Base-by-base conservation (phyloP, 257 asterid genomes). In the Lantana camara region DNA sequence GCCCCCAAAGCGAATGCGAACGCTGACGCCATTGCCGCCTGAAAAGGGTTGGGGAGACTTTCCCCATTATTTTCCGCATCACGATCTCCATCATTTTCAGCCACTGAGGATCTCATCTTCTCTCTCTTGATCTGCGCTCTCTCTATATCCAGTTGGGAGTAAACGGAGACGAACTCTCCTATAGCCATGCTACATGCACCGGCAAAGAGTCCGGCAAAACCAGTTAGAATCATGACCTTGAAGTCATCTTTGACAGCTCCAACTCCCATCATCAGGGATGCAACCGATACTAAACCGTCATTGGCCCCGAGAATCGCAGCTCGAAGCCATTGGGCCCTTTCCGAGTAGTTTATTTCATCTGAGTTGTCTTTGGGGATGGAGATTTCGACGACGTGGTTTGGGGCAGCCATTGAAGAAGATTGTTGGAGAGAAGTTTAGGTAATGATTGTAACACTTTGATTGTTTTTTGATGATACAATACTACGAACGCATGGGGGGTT, bases 151-250 rank as follows among this genome's bases (percentile, higher is more conserved):
- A 67, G 58, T 69, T 87, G 97, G 6, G 96, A 61, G 68, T 82
- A 82, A 0, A 85, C 95, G 0, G 90, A 90, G 8, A 90, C 89
- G 19, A 85, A 85, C 58, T 87, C 96, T 1, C 96, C 95, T 1
- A 90, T 87, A 0, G 91, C 96, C 96, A 87, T 90, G 85, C 97
- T 83, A 44, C 86, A 85, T 0, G 96, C 88, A 0, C 95, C 91
- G 0, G 95, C 93, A 1, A 87, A 64, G 0, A 85, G 65, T 0
- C 95, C 96, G 0, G 96, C 97, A 9, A 82, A 80, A 14, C 92
- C 96, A 0, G 76, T 63, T 4, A 83, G 82, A 34, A 85, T 70
- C 90, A 87, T 85, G 60, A 88, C 82, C 60, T 66, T 74, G 34
- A 35, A 76, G 7, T 83, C 97, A 0, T 69, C 72, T 24, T 73